Evolutionary conservation across 2,329 filamentous ascomycete genomes (phyloP).

Genomic region (Verticillium albo-atrum): DNA sequence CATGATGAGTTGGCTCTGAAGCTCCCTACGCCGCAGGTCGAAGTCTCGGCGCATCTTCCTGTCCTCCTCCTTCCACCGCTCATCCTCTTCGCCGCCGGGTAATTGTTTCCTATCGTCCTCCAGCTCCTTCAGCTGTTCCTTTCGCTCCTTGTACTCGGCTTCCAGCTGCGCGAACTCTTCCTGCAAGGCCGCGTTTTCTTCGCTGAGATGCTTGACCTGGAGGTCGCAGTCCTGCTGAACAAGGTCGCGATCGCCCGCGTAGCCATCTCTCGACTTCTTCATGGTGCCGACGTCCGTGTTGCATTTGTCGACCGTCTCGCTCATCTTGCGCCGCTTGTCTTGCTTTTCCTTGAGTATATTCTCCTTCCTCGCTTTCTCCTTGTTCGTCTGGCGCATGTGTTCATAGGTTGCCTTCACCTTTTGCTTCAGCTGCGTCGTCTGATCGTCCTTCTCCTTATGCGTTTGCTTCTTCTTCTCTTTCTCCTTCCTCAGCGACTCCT

Average conservation of each 20-base stretch:
- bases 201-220: conserved; percentile 46
- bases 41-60: conserved; percentile 50
- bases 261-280: conserved; percentile 49
- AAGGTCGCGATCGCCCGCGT: conserved; percentile 47
- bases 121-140: conserved; percentile 61
- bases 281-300: conserved; percentile 58
- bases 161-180: conserved; percentile 63
- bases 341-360: conserved; percentile 64
- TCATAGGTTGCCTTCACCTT: conserved; percentile 77
- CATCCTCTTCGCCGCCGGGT: conserved; percentile 57
- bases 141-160: conserved; percentile 62
- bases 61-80: conserved; percentile 50
- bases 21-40: conserved; percentile 46
- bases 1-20: conserved; percentile 44
- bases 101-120: conserved; percentile 66
- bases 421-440: conserved; percentile 76
- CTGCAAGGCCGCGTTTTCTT: conserved; percentile 56
- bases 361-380: conserved; percentile 74
- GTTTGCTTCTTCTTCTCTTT: conserved; percentile 73
- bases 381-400: conserved; percentile 75
- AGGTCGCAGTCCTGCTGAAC: conserved; percentile 47
- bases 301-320: conserved; percentile 67
- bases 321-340: conserved; percentile 62
- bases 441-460: conserved; percentile 86
- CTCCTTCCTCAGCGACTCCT: conserved; percentile 69